phyloP scores from a whole-genome alignment of 805 yeast species.

The Torulaspora gathmanii region DNA sequence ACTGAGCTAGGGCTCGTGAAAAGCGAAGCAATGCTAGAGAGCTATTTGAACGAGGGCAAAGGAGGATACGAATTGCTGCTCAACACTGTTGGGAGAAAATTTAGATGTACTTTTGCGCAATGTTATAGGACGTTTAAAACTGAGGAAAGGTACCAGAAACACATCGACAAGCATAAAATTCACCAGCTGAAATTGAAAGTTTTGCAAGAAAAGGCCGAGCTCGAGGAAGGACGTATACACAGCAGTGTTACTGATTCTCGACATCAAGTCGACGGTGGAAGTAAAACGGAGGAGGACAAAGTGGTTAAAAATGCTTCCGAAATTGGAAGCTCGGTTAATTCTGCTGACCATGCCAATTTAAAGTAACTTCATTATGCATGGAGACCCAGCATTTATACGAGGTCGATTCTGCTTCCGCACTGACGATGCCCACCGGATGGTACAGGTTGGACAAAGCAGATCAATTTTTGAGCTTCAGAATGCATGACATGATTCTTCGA shows the following conservation, averaged over 20 bases:
- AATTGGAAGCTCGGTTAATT: too few species aligned
- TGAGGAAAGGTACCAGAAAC: slow-evolving; percentile 31
- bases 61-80: slow-evolving; percentile 31
- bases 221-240: not conserved
- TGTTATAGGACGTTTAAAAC: slow-evolving; percentile 54
- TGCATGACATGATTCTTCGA: too few species aligned
- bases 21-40: slow-evolving; percentile 25
- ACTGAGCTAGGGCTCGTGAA: slow-evolving; percentile 19
- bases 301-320: too few species aligned
- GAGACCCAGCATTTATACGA: too few species aligned
- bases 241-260: not conserved
- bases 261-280: not conserved
- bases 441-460: too few species aligned
- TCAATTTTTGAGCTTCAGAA: too few species aligned
- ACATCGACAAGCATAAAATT: slow-evolving; percentile 34
- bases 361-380: too few species aligned
- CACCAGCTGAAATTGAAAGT: slow-evolving; percentile 33
- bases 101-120: slow-evolving; percentile 46
- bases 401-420: too few species aligned
- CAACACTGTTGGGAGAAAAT: slow-evolving; percentile 36
- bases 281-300: too few species aligned
- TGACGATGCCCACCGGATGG: too few species aligned
- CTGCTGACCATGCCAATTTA: too few species aligned
- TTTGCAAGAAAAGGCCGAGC: slow-evolving; percentile 15
- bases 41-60: slow-evolving; percentile 24